phyloP scores from a whole-genome alignment of 2,329 filamentous ascomycete genomes.

The Lasiodiplodia sp. region DNA sequence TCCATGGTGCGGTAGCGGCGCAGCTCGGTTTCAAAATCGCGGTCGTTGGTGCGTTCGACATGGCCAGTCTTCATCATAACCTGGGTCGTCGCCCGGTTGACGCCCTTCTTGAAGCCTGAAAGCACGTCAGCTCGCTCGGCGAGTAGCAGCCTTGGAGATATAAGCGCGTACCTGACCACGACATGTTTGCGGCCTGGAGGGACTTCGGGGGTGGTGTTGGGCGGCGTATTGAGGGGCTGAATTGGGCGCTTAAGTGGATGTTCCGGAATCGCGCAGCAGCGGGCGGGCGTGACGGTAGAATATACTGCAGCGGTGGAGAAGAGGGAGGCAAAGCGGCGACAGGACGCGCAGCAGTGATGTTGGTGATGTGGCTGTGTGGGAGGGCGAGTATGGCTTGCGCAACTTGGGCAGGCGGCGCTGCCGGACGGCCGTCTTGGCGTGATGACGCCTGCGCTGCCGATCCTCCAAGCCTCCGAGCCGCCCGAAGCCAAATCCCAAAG shows the following conservation, averaged over 20 bases:
- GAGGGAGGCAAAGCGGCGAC: conserved; percentile 8
- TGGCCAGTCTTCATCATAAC: conserved; percentile 99
- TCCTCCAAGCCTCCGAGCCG: conserved; percentile 1
- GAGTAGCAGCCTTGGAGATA: conserved; percentile 23
- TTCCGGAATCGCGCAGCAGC: conserved; percentile 5
- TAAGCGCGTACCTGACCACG: conserved; percentile 64
- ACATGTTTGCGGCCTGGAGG: conserved; percentile 42
- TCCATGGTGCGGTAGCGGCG: conserved; percentile 98
- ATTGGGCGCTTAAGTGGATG: conserved; percentile 19
- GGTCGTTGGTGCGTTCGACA: conserved; percentile 98
- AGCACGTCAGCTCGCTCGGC: conserved; percentile 35
- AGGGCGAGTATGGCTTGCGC: conserved; percentile 14
- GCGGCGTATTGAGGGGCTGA: conserved; percentile 19
- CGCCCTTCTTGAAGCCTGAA: conserved; percentile 91
- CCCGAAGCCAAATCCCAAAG: not conserved
- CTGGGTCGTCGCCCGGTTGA: conserved; percentile 98
- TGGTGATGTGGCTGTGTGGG: conserved; percentile 27
- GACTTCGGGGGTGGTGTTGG: conserved; percentile 4
- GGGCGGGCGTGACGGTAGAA: not conserved
- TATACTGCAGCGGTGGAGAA: not conserved
- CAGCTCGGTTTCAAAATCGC: conserved; percentile 98
- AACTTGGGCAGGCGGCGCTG: conserved; percentile 11
- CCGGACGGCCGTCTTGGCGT: conserved; percentile 25
- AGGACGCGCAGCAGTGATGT: conserved; percentile 3
- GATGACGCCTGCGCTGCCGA: conserved; percentile 20